Conservation (phyloP, 2,329 filamentous ascomycete species). For the Fusarium robinianum region DNA sequence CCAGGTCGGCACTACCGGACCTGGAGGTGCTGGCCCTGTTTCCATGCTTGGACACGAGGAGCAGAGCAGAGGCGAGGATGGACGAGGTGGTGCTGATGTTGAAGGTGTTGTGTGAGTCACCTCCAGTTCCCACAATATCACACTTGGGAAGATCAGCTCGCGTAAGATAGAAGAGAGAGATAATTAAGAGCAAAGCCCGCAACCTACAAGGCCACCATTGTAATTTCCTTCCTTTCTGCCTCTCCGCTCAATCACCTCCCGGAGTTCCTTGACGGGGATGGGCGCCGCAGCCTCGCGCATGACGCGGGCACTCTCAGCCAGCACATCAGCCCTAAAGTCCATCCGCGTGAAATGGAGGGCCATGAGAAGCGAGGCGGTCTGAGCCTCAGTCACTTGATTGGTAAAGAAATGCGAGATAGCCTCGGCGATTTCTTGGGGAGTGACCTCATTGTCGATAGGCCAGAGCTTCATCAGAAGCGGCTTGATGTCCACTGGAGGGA, state of each 20-base stretch:
- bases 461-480: conserved; percentile 74
- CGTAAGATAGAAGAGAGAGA: background rate
- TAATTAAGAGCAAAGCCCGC: background rate
- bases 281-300: conserved; percentile 82
- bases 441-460: conserved; percentile 61
- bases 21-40: conserved; percentile 95
- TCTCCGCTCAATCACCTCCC: conserved; percentile 61
- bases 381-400: conserved; percentile 83
- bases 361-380: conserved; percentile 85
- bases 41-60: conserved; percentile 91
- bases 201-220: conserved; percentile 76
- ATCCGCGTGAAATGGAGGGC: conserved; percentile 88
- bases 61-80: conserved; percentile 83
- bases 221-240: conserved; percentile 74
- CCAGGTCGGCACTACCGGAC: conserved; percentile 91
- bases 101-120: conserved; percentile 96
- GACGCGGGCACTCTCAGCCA: conserved; percentile 79
- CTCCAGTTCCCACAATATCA: conserved; percentile 96
- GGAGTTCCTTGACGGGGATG: conserved; percentile 68
- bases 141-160: conserved; percentile 53
- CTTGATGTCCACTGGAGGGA: conserved; percentile 62
- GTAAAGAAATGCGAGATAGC: conserved; percentile 92
- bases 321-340: conserved; percentile 82
- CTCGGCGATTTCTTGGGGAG: conserved; percentile 82
- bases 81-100: conserved; percentile 96